Evolutionary conservation across 2,329 filamentous ascomycete species (phyloP).

Genomic region (Didymella pomorum): DNA sequence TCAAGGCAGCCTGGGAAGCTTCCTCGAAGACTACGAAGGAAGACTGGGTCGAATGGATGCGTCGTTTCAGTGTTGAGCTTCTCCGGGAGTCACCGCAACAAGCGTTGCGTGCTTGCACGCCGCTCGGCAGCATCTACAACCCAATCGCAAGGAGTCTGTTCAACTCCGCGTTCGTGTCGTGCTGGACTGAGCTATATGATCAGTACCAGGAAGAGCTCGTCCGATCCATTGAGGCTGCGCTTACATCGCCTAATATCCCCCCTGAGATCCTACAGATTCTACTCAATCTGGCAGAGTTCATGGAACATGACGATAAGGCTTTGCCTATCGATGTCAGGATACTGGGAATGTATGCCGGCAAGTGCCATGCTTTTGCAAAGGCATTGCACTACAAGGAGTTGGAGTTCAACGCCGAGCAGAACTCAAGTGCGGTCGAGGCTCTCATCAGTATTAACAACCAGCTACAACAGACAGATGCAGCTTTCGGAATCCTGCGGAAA

Average conservation of each 20-base stretch:
- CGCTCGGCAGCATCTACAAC: conserved; percentile 87
- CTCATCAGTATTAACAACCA: conserved; percentile 99
- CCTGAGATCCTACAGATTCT: conserved; percentile 94
- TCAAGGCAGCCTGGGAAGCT: conserved; percentile 97
- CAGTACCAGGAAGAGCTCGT: conserved; percentile 97
- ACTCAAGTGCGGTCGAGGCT: conserved; percentile 92
- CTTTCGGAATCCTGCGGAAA: conserved; percentile 95
- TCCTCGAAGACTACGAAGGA: conserved; percentile 96
- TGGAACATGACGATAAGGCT: conserved; percentile 99
- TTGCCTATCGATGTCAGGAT: conserved; percentile 96
- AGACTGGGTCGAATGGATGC: conserved; percentile 99
- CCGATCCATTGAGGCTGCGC: conserved; percentile 91
- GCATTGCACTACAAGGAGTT: conserved; percentile 98
- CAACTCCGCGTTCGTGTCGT: conserved; percentile 98
- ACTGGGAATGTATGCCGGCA: conserved; percentile 90
- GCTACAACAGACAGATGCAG: conserved; percentile 96
- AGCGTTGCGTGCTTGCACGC: conserved; percentile 89
- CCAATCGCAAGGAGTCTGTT: conserved; percentile 93
- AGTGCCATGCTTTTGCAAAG: conserved; percentile 98
- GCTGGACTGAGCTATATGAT: conserved; percentile 97
- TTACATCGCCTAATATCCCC: conserved; percentile 93
- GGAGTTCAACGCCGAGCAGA: conserved; percentile 97
- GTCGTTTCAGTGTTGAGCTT: conserved; percentile 93
- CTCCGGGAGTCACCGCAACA: conserved; percentile 96
- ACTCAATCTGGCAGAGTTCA: conserved; percentile 96